These are phyloP conservation scores for Fusarium sp. DNA, from an alignment of 2,329 filamentous ascomycete species.

Conservation along the genomic window DNA sequence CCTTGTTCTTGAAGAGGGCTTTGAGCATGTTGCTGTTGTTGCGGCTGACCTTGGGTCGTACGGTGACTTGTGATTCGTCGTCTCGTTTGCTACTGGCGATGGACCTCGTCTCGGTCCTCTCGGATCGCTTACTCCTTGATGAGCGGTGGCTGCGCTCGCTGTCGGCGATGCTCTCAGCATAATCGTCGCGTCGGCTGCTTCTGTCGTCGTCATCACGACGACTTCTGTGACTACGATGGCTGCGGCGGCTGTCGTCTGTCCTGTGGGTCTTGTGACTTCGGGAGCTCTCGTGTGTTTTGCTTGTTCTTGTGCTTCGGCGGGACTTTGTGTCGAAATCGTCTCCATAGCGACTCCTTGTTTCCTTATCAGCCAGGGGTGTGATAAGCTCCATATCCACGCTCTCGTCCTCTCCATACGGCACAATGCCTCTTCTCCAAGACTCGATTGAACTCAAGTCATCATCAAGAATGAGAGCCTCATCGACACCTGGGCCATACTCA, in stretches of 20 bases:
- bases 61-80: slow-evolving; percentile 52
- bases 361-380: slow-evolving; percentile 66
- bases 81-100: slow-evolving; percentile 53
- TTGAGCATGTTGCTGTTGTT: slow-evolving; percentile 68
- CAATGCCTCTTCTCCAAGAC: slow-evolving; percentile 69
- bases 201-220: slow-evolving; percentile 41
- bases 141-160: slow-evolving; percentile 54
- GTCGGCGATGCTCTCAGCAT: slow-evolving; percentile 55
- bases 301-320: slow-evolving; percentile 52
- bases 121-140: slow-evolving; percentile 52
- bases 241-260: slow-evolving; percentile 51
- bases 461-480: slow-evolving; percentile 70
- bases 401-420: slow-evolving; percentile 61
- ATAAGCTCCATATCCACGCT: slow-evolving; percentile 69
- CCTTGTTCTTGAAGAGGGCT: slow-evolving; percentile 69
- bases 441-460: slow-evolving; percentile 71
- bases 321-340: slow-evolving; percentile 59
- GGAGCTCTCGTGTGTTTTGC: slow-evolving; percentile 48
- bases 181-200: slow-evolving; percentile 34
- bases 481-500: slow-evolving; percentile 55
- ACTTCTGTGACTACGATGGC: slow-evolving; percentile 45
- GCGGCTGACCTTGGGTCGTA: slow-evolving; percentile 63
- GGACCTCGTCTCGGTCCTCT: slow-evolving; percentile 52
- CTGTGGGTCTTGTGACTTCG: slow-evolving; percentile 49
- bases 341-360: slow-evolving; percentile 53